Conservation (phyloP, 805 yeast species). For the Limtongia smithiae region DNA sequence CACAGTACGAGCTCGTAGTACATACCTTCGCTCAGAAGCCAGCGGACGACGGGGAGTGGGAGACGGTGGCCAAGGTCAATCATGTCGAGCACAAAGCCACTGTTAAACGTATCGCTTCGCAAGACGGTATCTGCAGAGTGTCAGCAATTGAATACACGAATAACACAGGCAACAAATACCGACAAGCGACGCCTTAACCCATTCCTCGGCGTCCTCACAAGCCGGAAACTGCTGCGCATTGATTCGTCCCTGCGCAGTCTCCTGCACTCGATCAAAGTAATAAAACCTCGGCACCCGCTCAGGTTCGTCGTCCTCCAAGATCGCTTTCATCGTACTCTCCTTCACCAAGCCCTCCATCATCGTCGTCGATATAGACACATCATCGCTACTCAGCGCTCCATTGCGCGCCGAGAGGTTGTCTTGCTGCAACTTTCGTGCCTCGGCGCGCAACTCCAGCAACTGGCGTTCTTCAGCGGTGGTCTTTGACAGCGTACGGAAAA, state of each 20-base stretch:
- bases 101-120: slow-evolving; percentile 9
- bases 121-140: not conserved
- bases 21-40: slow-evolving; percentile 13
- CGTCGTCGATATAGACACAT: too few species aligned
- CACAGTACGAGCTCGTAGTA: too few species aligned
- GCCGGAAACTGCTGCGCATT: not conserved
- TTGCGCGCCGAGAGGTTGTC: too few species aligned
- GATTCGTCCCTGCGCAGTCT: not conserved
- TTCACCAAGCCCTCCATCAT: not conserved
- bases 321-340: slow-evolving; percentile 1
- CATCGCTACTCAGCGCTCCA: too few species aligned
- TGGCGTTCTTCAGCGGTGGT: too few species aligned
- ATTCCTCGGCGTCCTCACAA: not conserved
- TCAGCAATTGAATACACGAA: too few species aligned
- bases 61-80: slow-evolving; percentile 7
- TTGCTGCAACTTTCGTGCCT: too few species aligned
- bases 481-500: too few species aligned
- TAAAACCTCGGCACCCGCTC: not conserved
- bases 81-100: slow-evolving; percentile 13
- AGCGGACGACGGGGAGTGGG: slow-evolving; percentile 3
- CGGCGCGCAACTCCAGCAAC: too few species aligned
- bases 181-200: too few species aligned
- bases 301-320: not conserved
- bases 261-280: slow-evolving; percentile 3
- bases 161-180: too few species aligned